Base-by-base conservation (phyloP, 2,329 filamentous ascomycete genomes). In the Xylariaceae sp. region DNA sequence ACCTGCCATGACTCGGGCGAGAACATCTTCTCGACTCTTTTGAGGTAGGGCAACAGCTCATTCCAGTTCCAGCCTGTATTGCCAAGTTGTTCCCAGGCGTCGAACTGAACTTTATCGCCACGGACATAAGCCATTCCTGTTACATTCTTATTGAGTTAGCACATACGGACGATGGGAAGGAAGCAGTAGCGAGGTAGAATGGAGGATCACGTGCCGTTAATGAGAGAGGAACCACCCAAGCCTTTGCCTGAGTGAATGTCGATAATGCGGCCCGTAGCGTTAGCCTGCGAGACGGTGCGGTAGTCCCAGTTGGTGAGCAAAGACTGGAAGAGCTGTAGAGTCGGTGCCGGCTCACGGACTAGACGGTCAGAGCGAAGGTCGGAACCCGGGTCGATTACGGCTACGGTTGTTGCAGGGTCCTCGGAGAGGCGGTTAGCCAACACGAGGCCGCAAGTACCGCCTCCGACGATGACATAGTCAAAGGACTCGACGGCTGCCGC, bases 381-480 rank as follows among this genome's bases (percentile, higher is more conserved):
- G 16, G 51, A 46, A 9, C 50, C 55, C 16, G 53, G 44, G 14
- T 58, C 55, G 31, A 55, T 40, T 6, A 58, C 55, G 12, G 54
- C 38, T 3, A 57, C 55, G 13, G 53, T 42, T 31, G 50, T 45
- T 45, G 46, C 39, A 19, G 55, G 50, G 22, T 55, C 50, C 45
- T 57, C 52, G 22, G 55, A 57, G 5, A 57, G 47, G 1, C 55
- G 45, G 47, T 53, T 57, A 6, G 55, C 55, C 5, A 57, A 42
- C 11, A 57, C 48, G 7, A 57, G 51, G 12, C 51, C 55, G 2
- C 42, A 48, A 19, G 51, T 57, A 28, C 55, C 55, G 12, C 55
- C 51, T 31, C 55, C 55, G 22, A 51, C 48, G 42, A 57, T 47
- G 36, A 57, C 36, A 45, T 57, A 57, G 42, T 57, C 55, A 28